Percentiles rank a stretch among this genome's conserved stretches.
Evolutionary conservation across 2,329 filamentous ascomycete genomes (phyloP).

Genomic region (Aspergillus fumigatus): DNA sequence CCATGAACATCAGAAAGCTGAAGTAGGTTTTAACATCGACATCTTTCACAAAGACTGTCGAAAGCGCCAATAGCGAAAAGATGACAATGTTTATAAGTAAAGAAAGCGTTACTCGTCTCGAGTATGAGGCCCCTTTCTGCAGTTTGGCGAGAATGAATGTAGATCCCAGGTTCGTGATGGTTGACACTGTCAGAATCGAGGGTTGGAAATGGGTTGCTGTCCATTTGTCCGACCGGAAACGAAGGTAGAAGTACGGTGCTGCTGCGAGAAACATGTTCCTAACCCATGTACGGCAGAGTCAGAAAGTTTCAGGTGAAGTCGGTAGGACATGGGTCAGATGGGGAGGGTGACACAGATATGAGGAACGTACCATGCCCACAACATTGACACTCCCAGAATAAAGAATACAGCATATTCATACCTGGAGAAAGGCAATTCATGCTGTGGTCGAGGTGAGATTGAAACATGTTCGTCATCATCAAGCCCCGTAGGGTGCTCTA

Average conservation of each 20-base stretch:
- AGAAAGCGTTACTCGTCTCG: constrained; percentile 74
- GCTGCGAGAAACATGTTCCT: constrained; percentile 99
- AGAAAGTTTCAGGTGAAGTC: background rate
- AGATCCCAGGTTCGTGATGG: constrained; percentile 70
- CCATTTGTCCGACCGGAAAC: constrained; percentile 67
- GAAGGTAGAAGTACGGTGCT: constrained; percentile 83
- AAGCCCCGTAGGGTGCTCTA: constrained; percentile 23
- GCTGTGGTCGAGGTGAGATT: constrained; percentile 7
- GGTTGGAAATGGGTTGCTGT: constrained; percentile 82
- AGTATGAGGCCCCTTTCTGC: constrained; percentile 80
- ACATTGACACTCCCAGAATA: constrained; percentile 84
- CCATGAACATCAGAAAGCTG: constrained; percentile 74
- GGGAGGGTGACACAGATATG: background rate
- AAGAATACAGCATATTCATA: constrained; percentile 81
- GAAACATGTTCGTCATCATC: constrained; percentile 27
- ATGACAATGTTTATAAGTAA: constrained; percentile 71
- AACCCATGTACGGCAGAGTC: constrained; percentile 2
- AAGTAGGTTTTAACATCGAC: constrained; percentile 66
- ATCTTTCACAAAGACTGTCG: constrained; percentile 64
- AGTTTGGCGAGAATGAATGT: constrained; percentile 74
- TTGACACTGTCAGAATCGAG: constrained; percentile 80
- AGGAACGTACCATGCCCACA: constrained; percentile 81
- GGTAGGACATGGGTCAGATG: background rate
- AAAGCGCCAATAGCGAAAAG: constrained; percentile 74
- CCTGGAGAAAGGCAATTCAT: constrained; percentile 63